Evolutionary conservation across 257 asterid species (phyloP).

Genomic region (Lithospermum erythrorhizon): DNA sequence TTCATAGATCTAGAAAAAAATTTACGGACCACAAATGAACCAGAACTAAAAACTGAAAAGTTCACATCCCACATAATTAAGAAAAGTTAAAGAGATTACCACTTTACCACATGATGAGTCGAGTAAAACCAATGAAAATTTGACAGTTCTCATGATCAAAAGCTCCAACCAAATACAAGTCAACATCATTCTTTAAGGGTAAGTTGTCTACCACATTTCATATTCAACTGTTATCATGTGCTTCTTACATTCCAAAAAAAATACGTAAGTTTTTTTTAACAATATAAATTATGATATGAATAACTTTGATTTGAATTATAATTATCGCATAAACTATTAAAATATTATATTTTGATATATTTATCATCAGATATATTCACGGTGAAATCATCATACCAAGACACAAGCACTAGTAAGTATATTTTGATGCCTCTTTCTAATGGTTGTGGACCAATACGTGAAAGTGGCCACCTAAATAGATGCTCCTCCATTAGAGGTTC

Average conservation of each 20-base stretch:
- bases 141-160: constrained; percentile 29
- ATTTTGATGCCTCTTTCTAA: background rate
- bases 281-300: too few species aligned
- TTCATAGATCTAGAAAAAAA: background rate
- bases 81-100: background rate
- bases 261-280: too few species aligned
- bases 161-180: constrained; percentile 11
- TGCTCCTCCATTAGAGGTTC: too few species aligned
- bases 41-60: background rate
- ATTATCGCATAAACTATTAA: too few species aligned
- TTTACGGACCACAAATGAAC: background rate
- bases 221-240: constrained; percentile 29
- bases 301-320: too few species aligned
- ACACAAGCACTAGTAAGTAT: background rate
- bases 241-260: too few species aligned
- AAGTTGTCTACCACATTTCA: constrained; percentile 31
- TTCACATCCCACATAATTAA: background rate
- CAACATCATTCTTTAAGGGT: constrained; percentile 12
- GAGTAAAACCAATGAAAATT: constrained; percentile 22
- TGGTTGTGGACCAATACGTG: background rate
- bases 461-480: background rate
- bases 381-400: background rate
- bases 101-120: background rate
- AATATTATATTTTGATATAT: too few species aligned
- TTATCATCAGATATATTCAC: too few species aligned